Evolutionary conservation across 208 protist species (phyloP).

Genomic region (Acanthamoeba culbertsoni): DNA sequence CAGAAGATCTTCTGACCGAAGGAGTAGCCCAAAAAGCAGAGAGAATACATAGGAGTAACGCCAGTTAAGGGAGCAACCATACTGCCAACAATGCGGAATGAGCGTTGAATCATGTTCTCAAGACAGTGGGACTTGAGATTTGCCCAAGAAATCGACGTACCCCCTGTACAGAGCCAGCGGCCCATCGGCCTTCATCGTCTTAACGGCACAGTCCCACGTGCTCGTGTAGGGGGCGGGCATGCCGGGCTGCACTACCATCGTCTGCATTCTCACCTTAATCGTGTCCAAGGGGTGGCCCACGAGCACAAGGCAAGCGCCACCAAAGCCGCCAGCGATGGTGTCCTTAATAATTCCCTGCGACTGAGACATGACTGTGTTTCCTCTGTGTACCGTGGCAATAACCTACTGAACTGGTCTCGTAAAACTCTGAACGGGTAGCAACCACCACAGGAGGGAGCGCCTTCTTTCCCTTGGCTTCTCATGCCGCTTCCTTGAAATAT

Average conservation of each 20-base stretch:
- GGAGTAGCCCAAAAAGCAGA: conserved; percentile 73
- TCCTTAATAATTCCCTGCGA: conserved; percentile 16
- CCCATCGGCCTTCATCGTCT: conserved; percentile 65
- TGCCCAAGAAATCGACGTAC: background rate
- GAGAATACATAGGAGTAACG: conserved; percentile 74
- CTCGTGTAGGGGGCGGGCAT: conserved; percentile 64
- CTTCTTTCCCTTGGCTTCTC: background rate
- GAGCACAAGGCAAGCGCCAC: conserved; percentile 71
- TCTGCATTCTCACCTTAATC: conserved; percentile 76
- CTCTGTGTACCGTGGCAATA: too few species aligned
- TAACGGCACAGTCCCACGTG: conserved; percentile 64
- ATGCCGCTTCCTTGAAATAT: background rate
- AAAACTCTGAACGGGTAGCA: background rate
- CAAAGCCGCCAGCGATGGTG: conserved; percentile 64
- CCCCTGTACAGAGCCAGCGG: conserved; percentile 59
- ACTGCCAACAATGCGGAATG: background rate
- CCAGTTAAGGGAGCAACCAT: conserved; percentile 72
- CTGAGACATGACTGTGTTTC: background rate
- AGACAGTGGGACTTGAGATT: background rate
- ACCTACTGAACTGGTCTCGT: too few species aligned
- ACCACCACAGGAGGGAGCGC: background rate
- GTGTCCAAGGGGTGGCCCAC: conserved; percentile 78
- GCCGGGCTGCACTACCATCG: conserved; percentile 50
- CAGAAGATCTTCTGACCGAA: conserved; percentile 16
- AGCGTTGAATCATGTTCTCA: background rate